phyloP scores from a whole-genome alignment of 202 grass and related monocot genomes.

The Saccharum hybrid region DNA sequence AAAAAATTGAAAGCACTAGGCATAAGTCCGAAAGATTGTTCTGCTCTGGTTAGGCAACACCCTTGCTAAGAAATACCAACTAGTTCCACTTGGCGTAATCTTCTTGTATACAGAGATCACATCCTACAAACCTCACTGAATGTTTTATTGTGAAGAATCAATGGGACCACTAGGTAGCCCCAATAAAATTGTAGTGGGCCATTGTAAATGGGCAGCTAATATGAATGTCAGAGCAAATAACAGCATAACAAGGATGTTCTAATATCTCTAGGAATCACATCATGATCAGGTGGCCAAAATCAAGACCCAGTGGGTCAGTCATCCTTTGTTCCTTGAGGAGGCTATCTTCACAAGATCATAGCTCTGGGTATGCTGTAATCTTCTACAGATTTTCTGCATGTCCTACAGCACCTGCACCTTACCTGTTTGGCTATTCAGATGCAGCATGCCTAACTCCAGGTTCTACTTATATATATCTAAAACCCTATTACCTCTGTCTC shows the following conservation, averaged over 20 bases:
- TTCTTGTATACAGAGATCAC: not conserved
- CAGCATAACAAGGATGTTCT: not conserved
- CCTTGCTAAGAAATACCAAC: slow-evolving; percentile 2
- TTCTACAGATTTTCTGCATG: not conserved
- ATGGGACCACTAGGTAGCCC: not conserved
- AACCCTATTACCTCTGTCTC: slow-evolving; percentile 23
- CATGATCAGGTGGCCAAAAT: slow-evolving; percentile 1
- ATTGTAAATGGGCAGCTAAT: not conserved
- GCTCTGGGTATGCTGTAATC: not conserved
- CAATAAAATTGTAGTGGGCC: too few relatives aligned
- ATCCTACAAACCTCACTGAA: slow-evolving; percentile 1
- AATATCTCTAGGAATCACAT: too few relatives aligned
- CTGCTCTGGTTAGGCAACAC: not conserved
- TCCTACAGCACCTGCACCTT: not conserved
- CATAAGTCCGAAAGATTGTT: not conserved
- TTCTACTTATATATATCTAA: not conserved
- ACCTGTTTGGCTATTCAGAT: slow-evolving; percentile 2
- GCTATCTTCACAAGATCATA: slow-evolving; percentile 9
- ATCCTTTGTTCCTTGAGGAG: not conserved
- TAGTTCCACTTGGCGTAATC: not conserved
- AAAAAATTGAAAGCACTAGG: not conserved
- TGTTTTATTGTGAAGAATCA: not conserved
- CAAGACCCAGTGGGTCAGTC: not conserved
- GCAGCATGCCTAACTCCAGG: not conserved
- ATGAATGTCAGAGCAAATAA: not conserved